Conservation (phyloP, 2,329 filamentous ascomycete genomes). For the Escovopsis sp. region DNA sequence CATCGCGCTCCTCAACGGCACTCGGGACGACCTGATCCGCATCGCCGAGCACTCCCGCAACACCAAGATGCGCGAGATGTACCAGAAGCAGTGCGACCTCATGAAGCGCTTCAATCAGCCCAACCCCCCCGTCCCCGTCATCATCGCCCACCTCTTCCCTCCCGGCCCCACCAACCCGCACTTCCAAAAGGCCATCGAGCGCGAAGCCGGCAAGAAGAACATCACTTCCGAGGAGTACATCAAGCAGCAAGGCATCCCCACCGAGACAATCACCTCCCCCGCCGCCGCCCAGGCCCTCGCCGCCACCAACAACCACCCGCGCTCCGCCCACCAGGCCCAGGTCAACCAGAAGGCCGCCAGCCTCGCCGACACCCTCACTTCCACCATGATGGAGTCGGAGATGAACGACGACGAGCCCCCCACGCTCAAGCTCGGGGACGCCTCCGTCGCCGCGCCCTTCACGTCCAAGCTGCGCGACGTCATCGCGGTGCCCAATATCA, state of each 20-base stretch:
- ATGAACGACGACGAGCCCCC: conserved; percentile 82
- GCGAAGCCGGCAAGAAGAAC: conserved; percentile 68
- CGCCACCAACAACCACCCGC: conserved; percentile 24
- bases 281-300: conserved; percentile 40
- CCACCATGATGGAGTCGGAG: conserved; percentile 79
- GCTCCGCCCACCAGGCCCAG: conserved; percentile 34
- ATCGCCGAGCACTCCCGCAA: conserved; percentile 90
- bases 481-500: conserved; percentile 93
- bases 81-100: conserved; percentile 84
- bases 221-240: conserved; percentile 44
- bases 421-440: conserved; percentile 91
- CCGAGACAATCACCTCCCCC: conserved; percentile 52
- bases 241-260: conserved; percentile 33
- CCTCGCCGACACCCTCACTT: conserved; percentile 74
- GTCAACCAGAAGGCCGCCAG: conserved; percentile 57
- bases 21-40: conserved; percentile 73
- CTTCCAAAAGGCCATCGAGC: conserved; percentile 79
- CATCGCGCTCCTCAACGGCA: conserved; percentile 89
- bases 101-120: conserved; percentile 96
- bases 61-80: conserved; percentile 96
- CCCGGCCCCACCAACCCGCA: conserved; percentile 86
- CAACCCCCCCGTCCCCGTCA: conserved; percentile 72
- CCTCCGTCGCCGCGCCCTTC: conserved; percentile 91
- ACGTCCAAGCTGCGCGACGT: conserved; percentile 96
- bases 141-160: conserved; percentile 89